Evolutionary conservation across 495 filamentous ascomycete species (phyloP), one percentile per base, ranked within the genome.

Genomic region (Podospora tetraspora): DNA sequence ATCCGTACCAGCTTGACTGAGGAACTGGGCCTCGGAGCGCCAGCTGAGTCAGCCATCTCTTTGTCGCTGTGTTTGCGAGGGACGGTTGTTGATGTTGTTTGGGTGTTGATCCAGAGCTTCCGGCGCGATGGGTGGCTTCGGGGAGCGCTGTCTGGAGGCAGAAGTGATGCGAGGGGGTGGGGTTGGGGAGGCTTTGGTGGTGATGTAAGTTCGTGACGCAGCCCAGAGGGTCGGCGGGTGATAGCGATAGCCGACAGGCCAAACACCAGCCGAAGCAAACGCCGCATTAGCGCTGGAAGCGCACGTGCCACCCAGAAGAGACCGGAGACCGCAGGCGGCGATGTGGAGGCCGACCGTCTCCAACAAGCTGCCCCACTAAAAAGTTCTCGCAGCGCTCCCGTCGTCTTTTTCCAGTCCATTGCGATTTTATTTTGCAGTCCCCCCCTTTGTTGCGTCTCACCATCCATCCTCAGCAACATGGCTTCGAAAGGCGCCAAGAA

Each of bases 1-100:
- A 30, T 32, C 29, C 65, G 60, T 66, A 66, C 95, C 61, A 99
- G 90, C 87, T 99, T 99, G 76, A 99, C 95, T 79, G 95, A 98
- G 85, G 93, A 97, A 84, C 93, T 97, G 61, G 94, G 95, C 84
- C 97, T 98, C 65, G 94, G 90, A 74, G 87, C 85, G 75, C 89
- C 86, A 68, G 73, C 78, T 68, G 80, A 79, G 67, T 85, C 83
- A 67, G 83, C 80, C 84, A 86, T 86, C 66, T 64, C 52, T 52
- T 37, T 32, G 21, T 25, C 27, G 43, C 11, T 43, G 13, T 12
- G 21, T 32, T 43, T 9, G 34, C 13, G 23, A 11, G 37, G 43
- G 16, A 52, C 43, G 19, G 43, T 52, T n/a, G 19, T n/a, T 52
- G 19, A 7, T n/a, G 59, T 27, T 27, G 59, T 60, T 60, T 16